phyloP scores from a whole-genome alignment of 2,329 filamentous ascomycete species.

The Diaporthe caulivora region DNA sequence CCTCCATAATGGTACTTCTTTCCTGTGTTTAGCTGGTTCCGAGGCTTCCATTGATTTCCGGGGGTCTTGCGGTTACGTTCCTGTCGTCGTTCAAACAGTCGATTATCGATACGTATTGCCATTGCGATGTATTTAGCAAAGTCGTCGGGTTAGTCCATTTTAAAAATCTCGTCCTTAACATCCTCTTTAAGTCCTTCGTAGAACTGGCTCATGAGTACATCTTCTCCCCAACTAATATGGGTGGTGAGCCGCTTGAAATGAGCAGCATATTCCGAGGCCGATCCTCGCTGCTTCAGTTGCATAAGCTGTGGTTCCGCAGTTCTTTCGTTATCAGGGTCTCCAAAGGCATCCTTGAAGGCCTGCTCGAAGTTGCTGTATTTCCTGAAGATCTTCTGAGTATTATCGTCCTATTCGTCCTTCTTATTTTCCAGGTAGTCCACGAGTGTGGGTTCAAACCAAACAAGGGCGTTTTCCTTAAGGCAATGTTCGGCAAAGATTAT shows the following conservation, averaged over 20 bases:
- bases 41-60: too few species aligned
- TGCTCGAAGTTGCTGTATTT: too few species aligned
- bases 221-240: neutral
- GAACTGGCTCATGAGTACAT: too few species aligned
- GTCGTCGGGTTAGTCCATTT: neutral
- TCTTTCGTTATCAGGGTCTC: neutral
- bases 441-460: neutral
- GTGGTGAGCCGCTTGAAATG: too few species aligned
- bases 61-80: neutral
- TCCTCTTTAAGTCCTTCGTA: neutral
- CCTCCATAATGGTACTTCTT: too few species aligned
- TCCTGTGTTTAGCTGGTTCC: neutral
- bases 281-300: neutral
- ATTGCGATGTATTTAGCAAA: neutral
- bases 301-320: neutral
- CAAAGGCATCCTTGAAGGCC: neutral
- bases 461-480: neutral
- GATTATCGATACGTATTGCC: neutral
- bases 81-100: neutral
- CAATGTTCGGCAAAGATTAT: neutral
- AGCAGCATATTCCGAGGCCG: too few species aligned
- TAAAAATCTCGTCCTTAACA: slow-evolving; percentile 3
- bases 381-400: too few species aligned
- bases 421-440: too few species aligned
- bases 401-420: too few species aligned